Evolutionary conservation across 176 grass and related monocot species (phyloP).

Genomic region (Lolium rigidum): DNA sequence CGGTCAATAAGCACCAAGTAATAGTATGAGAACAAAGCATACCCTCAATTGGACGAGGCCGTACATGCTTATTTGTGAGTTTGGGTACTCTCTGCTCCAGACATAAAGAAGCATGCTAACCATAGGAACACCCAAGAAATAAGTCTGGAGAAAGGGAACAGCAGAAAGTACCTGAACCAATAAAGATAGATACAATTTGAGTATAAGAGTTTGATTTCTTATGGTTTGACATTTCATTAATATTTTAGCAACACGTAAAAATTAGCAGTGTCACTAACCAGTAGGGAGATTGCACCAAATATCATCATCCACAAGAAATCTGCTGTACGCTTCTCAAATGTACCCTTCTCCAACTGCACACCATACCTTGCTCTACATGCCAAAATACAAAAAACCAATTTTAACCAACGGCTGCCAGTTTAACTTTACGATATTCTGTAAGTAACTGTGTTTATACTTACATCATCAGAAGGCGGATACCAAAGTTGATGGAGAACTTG

Average conservation of each 20-base stretch:
- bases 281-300: conserved; percentile 70
- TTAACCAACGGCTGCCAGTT: not conserved
- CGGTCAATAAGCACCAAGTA: not conserved
- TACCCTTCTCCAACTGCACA: conserved; percentile 84
- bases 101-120: conserved; percentile 93
- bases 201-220: not conserved
- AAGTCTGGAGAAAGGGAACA: conserved; percentile 48
- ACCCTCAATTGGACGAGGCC: conserved; percentile 86
- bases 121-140: conserved; percentile 66
- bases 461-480: conserved; percentile 95
- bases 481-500: conserved; percentile 88
- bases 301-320: conserved; percentile 99
- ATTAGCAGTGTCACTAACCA: conserved; percentile 50
- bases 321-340: conserved; percentile 78
- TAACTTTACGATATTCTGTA: conserved; percentile 10
- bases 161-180: conserved; percentile 66
- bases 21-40: conserved; percentile 38
- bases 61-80: conserved; percentile 90
- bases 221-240: not conserved
- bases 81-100: conserved; percentile 95
- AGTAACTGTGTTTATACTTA: conserved; percentile 48
- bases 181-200: not conserved
- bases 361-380: conserved; percentile 89
- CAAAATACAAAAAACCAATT: conserved; percentile 39
- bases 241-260: not conserved